Base-by-base conservation (phyloP, 2,329 filamentous ascomycete genomes). In the Fusarium sp. region DNA sequence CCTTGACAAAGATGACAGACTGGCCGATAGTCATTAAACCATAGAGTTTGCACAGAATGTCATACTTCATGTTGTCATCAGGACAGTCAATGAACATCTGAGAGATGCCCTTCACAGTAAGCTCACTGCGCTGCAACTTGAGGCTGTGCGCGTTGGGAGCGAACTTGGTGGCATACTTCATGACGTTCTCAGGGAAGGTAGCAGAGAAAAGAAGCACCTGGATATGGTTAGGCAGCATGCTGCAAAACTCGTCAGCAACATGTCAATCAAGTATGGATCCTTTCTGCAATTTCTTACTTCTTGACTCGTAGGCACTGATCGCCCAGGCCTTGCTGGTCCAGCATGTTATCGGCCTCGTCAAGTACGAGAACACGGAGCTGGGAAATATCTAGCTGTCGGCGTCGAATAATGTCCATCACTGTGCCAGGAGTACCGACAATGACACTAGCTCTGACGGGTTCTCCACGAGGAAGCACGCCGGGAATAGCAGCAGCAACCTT, bases 311-410 rank as follows among this genome's bases (percentile, higher is more conserved):
- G 88, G 81, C 95, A 98, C 82, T 99, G 96, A 63, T 98, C 96
- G 55, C 96, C 96, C 58, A 99, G 86, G 54, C 96, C 95, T 81
- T 97, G 94, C 81, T 95, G 92, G 77, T 98, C 96, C 65, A 99
- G 84, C 96, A 99, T 99, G 83, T 98, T 98, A 83, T 99, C 96
- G 61, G 96, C 96, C 83, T 99, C 96, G 77, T 99, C 96, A 56
- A 99, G 87, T 59, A 98, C 95, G 66, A 99, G 87, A 11, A 97
- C 88, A 79, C 90, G 93, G 73, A 99, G 85, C 61, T 90, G 82
- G 20, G 86, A 88, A 1, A 89, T 81, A 73, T 97, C 89, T 70
- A 99, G 87, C 76, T 92, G 87, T 71, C 90, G 87, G 75, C 91
- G 90, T 76, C 91, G 91, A 75, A 98, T 91, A 75, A 96, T 86